Conservation (phyloP, 1,284 basidiomycete species). For the Acaromyces ingoldii region DNA sequence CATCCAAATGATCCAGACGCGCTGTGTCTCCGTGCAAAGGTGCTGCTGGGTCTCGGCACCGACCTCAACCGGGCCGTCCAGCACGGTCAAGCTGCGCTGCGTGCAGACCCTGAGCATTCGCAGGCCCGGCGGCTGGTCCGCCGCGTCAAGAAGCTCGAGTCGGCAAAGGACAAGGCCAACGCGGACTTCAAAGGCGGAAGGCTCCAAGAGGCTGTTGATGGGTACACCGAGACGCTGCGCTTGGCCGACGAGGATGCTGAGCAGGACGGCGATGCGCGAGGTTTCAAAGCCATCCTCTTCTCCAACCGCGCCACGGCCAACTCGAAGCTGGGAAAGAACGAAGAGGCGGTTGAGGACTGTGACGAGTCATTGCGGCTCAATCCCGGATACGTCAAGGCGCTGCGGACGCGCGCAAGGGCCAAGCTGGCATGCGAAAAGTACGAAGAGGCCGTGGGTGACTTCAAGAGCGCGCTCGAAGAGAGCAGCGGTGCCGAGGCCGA, state of each 20-base stretch:
- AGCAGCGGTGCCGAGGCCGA: constrained; percentile 13
- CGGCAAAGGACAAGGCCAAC: constrained; percentile 79
- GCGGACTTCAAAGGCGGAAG: constrained; percentile 65
- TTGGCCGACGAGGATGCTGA: constrained; percentile 27
- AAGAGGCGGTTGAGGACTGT: constrained; percentile 68
- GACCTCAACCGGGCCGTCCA: constrained; percentile 67
- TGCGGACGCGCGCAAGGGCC: constrained; percentile 76
- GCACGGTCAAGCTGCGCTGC: constrained; percentile 68
- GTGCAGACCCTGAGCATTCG: constrained; percentile 72
- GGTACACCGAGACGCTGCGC: constrained; percentile 34
- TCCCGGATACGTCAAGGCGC: constrained; percentile 71
- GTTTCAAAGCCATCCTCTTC: constrained; percentile 62
- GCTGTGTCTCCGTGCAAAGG: constrained; percentile 71
- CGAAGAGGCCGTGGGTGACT: constrained; percentile 69
- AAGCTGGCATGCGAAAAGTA: constrained; percentile 69
- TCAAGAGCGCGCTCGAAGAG: constrained; percentile 70
- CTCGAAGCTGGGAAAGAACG: constrained; percentile 63
- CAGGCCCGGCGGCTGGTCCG: constrained; percentile 67
- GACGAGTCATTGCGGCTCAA: constrained; percentile 64
- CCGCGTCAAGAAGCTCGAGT: constrained; percentile 71
- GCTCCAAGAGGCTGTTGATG: constrained; percentile 60
- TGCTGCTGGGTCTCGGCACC: constrained; percentile 67
- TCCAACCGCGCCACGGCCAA: constrained; percentile 79
- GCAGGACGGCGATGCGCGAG: constrained; percentile 28
- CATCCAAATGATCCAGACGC: constrained; percentile 72